These are phyloP conservation scores for Pseudogymnoascus sp. DNA, from an alignment of 2,329 filamentous ascomycete genomes.

Conservation along the genomic window DNA sequence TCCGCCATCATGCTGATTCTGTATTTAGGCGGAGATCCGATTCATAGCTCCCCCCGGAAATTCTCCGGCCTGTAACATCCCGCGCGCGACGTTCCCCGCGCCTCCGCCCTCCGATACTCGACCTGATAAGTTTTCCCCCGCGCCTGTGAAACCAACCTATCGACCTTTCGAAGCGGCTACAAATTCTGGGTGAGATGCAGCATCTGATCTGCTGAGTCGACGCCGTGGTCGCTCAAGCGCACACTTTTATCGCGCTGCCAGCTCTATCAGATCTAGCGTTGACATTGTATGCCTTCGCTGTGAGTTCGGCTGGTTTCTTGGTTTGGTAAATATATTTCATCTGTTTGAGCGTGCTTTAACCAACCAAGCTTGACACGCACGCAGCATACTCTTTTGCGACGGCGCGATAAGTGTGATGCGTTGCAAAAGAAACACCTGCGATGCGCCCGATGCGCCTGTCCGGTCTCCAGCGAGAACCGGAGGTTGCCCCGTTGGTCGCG, in stretches of 20 bases:
- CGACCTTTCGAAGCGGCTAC: background rate
- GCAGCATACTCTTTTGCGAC: background rate
- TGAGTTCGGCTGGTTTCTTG: constrained; percentile 8
- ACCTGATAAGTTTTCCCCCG: background rate
- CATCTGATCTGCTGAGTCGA: constrained; percentile 9
- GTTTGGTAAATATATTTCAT: constrained; percentile 3
- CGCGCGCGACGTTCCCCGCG: background rate
- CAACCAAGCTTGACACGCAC: background rate
- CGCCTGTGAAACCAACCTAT: background rate
- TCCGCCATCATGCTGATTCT: background rate
- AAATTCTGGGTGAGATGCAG: constrained; percentile 6
- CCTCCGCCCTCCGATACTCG: background rate
- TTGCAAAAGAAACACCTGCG: background rate
- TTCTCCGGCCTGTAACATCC: constrained; percentile 5
- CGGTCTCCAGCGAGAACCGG: background rate
- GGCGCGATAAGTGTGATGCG: background rate
- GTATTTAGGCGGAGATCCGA: background rate
- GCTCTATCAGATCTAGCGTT: constrained; percentile 4
- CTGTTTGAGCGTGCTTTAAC: background rate
- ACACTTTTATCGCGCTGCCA: background rate
- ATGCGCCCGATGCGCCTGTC: background rate
- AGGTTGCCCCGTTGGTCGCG: background rate
- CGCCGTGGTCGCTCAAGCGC: constrained; percentile 3
- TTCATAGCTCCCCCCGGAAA: constrained; percentile 1
- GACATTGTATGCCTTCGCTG: constrained; percentile 3